Conservation (phyloP, 805 yeast species). For the Ogataea minuta region DNA sequence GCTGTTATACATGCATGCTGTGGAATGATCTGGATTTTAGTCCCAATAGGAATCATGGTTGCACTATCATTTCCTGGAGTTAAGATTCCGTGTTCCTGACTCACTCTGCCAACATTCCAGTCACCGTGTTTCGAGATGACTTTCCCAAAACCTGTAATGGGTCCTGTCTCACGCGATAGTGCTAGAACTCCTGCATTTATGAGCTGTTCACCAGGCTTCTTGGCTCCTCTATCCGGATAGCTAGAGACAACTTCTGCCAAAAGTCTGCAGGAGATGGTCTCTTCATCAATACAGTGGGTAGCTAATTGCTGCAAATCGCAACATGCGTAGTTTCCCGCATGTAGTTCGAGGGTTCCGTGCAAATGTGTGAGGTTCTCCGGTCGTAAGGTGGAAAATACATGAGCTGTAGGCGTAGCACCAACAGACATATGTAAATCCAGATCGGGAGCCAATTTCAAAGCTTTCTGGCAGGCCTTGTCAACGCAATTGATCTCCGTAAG, state of each 20-base stretch:
- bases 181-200: constrained; percentile 73
- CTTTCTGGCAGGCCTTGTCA: constrained; percentile 47
- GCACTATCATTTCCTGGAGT: constrained; percentile 38
- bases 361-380: constrained; percentile 14
- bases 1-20: constrained; percentile 76
- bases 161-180: constrained; percentile 61
- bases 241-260: constrained; percentile 56
- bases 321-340: constrained; percentile 74
- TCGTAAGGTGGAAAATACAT: constrained; percentile 41
- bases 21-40: constrained; percentile 54
- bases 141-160: constrained; percentile 57
- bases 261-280: constrained; percentile 49
- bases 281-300: constrained; percentile 52
- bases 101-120: constrained; percentile 65
- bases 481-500: constrained; percentile 56
- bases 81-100: constrained; percentile 79
- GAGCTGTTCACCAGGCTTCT: constrained; percentile 56
- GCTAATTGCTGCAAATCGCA: constrained; percentile 75
- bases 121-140: constrained; percentile 40
- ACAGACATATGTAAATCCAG: constrained; percentile 54
- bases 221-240: constrained; percentile 54
- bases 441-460: constrained; percentile 35
- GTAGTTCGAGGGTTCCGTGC: constrained; percentile 56
- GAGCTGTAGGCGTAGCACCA: constrained; percentile 82
- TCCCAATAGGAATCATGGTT: constrained; percentile 49